These are phyloP conservation scores for Leccinum imitatum DNA, from an alignment of 768 basidiomycete species.

Conservation along the genomic window DNA sequence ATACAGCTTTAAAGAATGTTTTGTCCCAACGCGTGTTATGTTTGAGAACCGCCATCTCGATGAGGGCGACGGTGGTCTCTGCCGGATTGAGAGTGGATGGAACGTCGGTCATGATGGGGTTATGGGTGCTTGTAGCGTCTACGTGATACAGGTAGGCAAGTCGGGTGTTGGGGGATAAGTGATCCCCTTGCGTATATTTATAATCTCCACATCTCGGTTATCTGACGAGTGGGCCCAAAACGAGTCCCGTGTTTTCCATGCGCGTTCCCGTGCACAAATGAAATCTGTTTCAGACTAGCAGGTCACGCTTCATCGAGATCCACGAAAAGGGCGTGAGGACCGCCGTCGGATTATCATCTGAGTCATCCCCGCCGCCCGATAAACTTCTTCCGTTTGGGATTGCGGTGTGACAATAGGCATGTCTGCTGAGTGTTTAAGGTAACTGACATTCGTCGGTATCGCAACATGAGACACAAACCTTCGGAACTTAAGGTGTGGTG, in stretches of 20 bases:
- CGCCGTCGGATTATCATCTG: not conserved
- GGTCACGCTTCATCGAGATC: not conserved
- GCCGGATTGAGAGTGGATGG: slow-evolving; percentile 56
- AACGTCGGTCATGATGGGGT: slow-evolving; percentile 20
- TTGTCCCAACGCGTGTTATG: slow-evolving; percentile 61
- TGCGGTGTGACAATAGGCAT: not conserved
- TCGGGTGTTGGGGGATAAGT: not conserved
- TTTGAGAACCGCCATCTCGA: slow-evolving; percentile 58
- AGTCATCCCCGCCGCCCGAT: not conserved
- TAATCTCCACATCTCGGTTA: slow-evolving; percentile 1
- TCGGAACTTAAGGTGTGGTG: not conserved
- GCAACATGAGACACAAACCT: not conserved
- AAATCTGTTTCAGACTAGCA: slow-evolving; percentile 8
- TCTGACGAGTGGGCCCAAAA: slow-evolving; percentile 9
- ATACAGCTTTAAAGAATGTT: slow-evolving; percentile 67
- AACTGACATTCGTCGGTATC: not conserved
- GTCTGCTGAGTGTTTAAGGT: not conserved
- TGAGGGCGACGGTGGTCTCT: slow-evolving; percentile 55
- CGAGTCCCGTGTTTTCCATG: not conserved
- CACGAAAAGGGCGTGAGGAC: not conserved
- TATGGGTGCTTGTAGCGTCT: not conserved
- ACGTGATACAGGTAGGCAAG: slow-evolving; percentile 4
- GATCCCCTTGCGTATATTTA: slow-evolving; percentile 18
- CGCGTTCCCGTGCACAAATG: not conserved
- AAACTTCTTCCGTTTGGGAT: not conserved